phyloP scores from a whole-genome alignment of 2,329 filamentous ascomycete genomes.

The Colletotrichum orbiculare region DNA sequence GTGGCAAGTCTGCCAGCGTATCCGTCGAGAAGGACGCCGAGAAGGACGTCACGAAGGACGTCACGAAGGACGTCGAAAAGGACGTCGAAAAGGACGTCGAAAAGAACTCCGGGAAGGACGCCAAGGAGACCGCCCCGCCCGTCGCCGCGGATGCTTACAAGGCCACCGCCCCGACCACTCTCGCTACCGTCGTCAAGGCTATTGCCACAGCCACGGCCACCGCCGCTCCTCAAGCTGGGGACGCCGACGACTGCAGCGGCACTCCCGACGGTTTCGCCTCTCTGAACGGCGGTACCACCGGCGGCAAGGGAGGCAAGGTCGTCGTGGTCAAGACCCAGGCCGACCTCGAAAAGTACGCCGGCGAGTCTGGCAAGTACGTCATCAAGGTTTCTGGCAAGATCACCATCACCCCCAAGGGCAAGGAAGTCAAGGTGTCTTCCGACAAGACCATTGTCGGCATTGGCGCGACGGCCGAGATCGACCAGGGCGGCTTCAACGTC shows the following conservation, averaged over 20 bases:
- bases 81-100: no score
- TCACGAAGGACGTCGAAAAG: no score
- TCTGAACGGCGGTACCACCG: slow-evolving; percentile 41
- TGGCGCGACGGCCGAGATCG: slow-evolving; percentile 39
- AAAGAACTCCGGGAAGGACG: no score
- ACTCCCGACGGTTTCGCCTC: slow-evolving; percentile 40
- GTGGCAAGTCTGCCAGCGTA: slow-evolving; percentile 6
- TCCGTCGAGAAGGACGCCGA: background rate
- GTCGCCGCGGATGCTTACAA: slow-evolving; percentile 11
- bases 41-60: no score
- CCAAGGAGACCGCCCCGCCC: slow-evolving; percentile 1
- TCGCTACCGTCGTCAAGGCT: slow-evolving; percentile 22
- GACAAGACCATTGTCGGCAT: slow-evolving; percentile 43
- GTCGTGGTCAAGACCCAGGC: slow-evolving; percentile 38
- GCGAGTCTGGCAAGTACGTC: slow-evolving; percentile 38
- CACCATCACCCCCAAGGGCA: slow-evolving; percentile 39
- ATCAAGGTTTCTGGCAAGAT: slow-evolving; percentile 41
- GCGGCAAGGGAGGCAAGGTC: slow-evolving; percentile 38
- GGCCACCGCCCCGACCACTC: slow-evolving; percentile 11
- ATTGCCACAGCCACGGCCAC: slow-evolving; percentile 21
- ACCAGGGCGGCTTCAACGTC: slow-evolving; percentile 39
- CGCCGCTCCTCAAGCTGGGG: slow-evolving; percentile 6
- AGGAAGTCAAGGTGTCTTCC: slow-evolving; percentile 36
- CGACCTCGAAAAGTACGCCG: slow-evolving; percentile 40
- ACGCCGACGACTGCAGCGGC: slow-evolving; percentile 27